Base-by-base conservation (phyloP, 129 eudicot genomes). In the Ambrosia trifida region DNA sequence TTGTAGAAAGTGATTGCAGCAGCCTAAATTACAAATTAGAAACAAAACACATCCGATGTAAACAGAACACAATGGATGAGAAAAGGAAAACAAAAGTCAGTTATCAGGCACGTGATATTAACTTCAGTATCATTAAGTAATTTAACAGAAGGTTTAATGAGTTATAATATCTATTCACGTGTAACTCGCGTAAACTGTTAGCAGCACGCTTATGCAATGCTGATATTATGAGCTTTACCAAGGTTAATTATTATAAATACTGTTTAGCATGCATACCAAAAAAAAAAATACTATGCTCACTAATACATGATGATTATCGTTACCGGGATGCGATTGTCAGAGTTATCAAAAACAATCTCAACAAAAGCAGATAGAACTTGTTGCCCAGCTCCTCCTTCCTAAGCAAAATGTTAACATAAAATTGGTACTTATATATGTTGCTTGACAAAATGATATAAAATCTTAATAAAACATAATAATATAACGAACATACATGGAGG, bases 261-360 rank as follows among this genome's bases (percentile, higher is more conserved):
- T 36, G 36, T 33, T 18, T 38, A 53, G 7, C 59, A 43, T 5
- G 61, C 59, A 67, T 67, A 43, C 60, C n/a, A n/a, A n/a, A n/a
- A 56, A 67, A 43, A 12, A 38, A 45, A 76, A 68, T 7, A 38
- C 6, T 18, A 40, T 2, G 66, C 3, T 17, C 20, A 61, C 19
- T 20, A 56, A 17, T 17, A 33, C 28, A 24, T 24, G 54, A 62
- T 60, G 40, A 40, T 28, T 70, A 69, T 35, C 9, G 74, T 81
- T 94, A 94, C 99, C 79, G 99, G 99, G 43, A 95, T 87, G 7
- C 99, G 96, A 45, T 90, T 90, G 83, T 95, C 99, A 31, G 95
- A 80, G 79, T 95, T 95, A 70, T 95, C 97, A 64, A 95, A 90
- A 63, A 95, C 99, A 50, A 95, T 95, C 90, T 95, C 99, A 71